Percentiles rank a stretch among this genome's conserved stretches.
These are phyloP conservation scores for Amaranthus palmeri DNA, from an alignment of 148 eudicot species.

Conservation along the genomic window DNA sequence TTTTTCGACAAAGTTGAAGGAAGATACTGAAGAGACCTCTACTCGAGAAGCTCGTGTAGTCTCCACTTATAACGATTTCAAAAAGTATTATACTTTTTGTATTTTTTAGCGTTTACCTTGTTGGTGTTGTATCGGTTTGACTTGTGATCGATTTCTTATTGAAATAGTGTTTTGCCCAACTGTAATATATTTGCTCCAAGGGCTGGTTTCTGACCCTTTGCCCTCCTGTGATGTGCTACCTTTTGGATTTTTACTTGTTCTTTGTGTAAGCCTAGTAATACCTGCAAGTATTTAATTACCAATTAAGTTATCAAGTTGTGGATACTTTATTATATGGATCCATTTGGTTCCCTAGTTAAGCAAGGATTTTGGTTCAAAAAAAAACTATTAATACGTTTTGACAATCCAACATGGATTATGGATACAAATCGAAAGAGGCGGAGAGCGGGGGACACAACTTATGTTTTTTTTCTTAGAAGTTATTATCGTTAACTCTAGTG, in stretches of 20 bases:
- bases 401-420: too few relatives aligned
- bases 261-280: too few relatives aligned
- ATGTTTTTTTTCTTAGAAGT: too few relatives aligned
- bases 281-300: too few relatives aligned
- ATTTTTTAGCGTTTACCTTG: neutral
- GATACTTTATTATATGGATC: too few relatives aligned
- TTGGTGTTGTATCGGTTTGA: neutral
- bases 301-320: too few relatives aligned
- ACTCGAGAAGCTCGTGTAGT: neutral
- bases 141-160: neutral
- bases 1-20: neutral
- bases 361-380: too few relatives aligned
- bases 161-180: neutral
- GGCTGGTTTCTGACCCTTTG: neutral
- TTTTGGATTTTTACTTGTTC: neutral
- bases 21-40: slow-evolving; percentile 1
- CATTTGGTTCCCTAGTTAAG: too few relatives aligned
- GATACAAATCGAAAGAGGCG: too few relatives aligned
- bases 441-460: too few relatives aligned
- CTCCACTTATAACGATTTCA: neutral
- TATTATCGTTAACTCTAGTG: too few relatives aligned
- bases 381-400: too few relatives aligned
- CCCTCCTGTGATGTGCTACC: neutral
- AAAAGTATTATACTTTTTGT: neutral
- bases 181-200: neutral